These are phyloP conservation scores for Phylloporus sp. DNA, from an alignment of 768 basidiomycete species.

Conservation along the genomic window DNA sequence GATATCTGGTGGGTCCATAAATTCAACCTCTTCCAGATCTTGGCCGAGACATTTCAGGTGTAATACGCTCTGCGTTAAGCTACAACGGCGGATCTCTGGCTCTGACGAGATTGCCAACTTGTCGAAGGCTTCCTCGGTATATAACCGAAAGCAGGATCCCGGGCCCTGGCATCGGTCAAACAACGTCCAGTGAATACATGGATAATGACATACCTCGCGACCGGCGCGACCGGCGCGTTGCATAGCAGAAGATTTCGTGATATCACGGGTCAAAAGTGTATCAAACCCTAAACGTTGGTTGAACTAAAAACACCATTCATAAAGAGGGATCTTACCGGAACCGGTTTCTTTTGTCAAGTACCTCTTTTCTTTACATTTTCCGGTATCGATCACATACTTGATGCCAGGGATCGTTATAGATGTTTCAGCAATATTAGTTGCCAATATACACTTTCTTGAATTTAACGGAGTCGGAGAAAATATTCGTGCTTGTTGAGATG, in stretches of 20 bases:
- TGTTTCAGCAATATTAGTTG: slow-evolving; percentile 98
- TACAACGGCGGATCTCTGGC: slow-evolving; percentile 89
- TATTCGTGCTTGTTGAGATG: slow-evolving; percentile 71
- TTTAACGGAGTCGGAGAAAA: slow-evolving; percentile 64
- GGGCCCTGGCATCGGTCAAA: slow-evolving; percentile 46
- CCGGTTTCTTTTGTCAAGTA: slow-evolving; percentile 69
- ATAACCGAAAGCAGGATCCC: slow-evolving; percentile 89
- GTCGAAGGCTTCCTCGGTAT: slow-evolving; percentile 78
- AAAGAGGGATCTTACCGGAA: slow-evolving; percentile 45
- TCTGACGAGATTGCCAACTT: slow-evolving; percentile 62
- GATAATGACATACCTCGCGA: slow-evolving; percentile 58
- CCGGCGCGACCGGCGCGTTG: slow-evolving; percentile 97
- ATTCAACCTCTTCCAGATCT: slow-evolving; percentile 75
- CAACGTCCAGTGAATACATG: not conserved
- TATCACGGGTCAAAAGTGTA: slow-evolving; percentile 73
- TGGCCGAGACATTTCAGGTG: slow-evolving; percentile 83
- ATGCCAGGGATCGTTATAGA: slow-evolving; percentile 97
- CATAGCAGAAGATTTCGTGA: slow-evolving; percentile 87
- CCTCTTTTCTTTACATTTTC: slow-evolving; percentile 93
- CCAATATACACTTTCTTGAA: slow-evolving; percentile 86
- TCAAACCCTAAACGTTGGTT: slow-evolving; percentile 67
- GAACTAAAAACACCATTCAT: not conserved
- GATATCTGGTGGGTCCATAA: slow-evolving; percentile 82
- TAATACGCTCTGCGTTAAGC: slow-evolving; percentile 77
- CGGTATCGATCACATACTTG: slow-evolving; percentile 93